Base-by-base conservation (phyloP, 306 rosid species). In the Prunus salicina region DNA sequence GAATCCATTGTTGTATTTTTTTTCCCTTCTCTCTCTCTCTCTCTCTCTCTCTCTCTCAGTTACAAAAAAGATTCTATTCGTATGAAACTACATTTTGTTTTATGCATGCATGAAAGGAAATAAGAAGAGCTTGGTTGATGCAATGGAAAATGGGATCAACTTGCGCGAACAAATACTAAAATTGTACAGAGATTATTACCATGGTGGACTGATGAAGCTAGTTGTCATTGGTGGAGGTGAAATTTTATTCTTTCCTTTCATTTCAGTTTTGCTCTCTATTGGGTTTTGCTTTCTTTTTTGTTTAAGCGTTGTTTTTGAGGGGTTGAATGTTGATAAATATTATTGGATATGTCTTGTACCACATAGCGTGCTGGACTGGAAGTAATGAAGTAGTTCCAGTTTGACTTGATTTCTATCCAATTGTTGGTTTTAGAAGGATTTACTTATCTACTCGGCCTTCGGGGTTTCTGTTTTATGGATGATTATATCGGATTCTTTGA, bases 221-320 rank as follows among this genome's bases (percentile, higher is more conserved):
- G 97, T 86, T 79, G 87, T 95, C 83, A 90, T 95, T 83, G 99
- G 99, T 77, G 99, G 99, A 92, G 99, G 99, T 92, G 79, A 82
- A 83, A 64, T 51, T 80, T 66, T 64, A 38, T 49, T 72, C 61
- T 78, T 43, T 43, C 56, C 64, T 43, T 79, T 60, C 73, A 58
- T 77, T 32, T n/a, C 38, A 38, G 38, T 3, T 43, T 41, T 24
- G 15, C 18, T 72, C 18, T 24, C 14, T 64, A 38, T 38, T 38
- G 43, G 43, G 2, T 38, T 38, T 38, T 38, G 2, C 43, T 4
- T 68, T 34, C 0, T 11, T 56, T 81, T 79, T 72, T 24, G 71
- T 64, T 77, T 27, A 25, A 63, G 69, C 32, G 67, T 55, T 75
- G 65, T 69, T 72, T 53, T 34, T 53, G 24, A 24, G 53, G 22